Percentiles rank a stretch among this genome's conserved stretches.
Evolutionary conservation across 306 rosid genomes (phyloP).

Genomic region (Elaeagnus macrophylla): DNA sequence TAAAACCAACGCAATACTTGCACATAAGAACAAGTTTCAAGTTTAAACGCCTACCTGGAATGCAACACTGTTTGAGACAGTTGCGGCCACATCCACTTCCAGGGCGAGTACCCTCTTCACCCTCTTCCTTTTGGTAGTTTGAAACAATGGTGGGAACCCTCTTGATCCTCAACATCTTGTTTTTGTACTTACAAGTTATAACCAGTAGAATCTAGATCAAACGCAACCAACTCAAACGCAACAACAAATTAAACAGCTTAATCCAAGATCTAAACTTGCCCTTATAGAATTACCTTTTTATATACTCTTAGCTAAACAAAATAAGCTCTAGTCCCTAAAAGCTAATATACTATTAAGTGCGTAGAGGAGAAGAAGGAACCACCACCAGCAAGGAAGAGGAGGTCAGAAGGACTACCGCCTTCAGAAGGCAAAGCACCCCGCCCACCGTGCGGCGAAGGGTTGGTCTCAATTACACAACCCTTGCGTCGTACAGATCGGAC

Average conservation of each 20-base stretch:
- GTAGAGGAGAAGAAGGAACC: conserved; percentile 23
- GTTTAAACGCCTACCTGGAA: conserved; percentile 45
- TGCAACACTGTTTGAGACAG: conserved; percentile 73
- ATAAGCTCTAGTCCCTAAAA: neutral
- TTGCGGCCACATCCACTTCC: conserved; percentile 72
- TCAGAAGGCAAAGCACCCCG: conserved; percentile 99
- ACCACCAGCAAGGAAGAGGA: conserved; percentile 96
- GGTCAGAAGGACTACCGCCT: conserved; percentile 98
- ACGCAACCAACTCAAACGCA: conserved; percentile 7
- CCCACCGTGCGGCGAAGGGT: conserved; percentile 99
- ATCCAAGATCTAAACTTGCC: conserved; percentile 8
- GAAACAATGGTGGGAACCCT: conserved; percentile 91
- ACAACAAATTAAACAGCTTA: neutral
- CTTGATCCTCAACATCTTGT: conserved; percentile 54
- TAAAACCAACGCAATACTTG: neutral
- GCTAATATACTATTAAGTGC: conserved; percentile 10
- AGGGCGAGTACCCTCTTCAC: conserved; percentile 40
- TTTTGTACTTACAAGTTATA: neutral
- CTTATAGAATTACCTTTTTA: neutral
- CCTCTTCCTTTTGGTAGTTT: conserved; percentile 77
- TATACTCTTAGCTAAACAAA: conserved; percentile 6
- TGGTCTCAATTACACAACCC: conserved; percentile 58
- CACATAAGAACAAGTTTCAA: neutral
- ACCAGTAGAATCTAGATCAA: neutral
- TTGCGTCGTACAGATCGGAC: conserved; percentile 70